Percentiles rank a stretch among this genome's conserved stretches.
phyloP scores from a whole-genome alignment of 2,329 filamentous ascomycete genomes.

The Diaporthe sp. region DNA sequence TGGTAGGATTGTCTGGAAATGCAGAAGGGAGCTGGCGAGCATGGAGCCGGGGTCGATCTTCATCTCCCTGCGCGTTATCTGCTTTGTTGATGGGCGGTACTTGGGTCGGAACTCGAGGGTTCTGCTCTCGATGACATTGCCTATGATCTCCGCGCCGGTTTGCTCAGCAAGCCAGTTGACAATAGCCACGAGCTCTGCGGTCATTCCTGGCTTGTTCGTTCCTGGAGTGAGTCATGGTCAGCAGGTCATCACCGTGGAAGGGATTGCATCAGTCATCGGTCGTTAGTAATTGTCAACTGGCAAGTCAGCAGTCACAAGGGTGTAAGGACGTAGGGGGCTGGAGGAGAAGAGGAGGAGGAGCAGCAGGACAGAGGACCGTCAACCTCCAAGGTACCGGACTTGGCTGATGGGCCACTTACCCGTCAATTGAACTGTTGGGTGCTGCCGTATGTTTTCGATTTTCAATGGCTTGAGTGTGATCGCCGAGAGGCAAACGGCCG shows the following conservation, averaged over 20 bases:
- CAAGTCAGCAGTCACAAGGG: too few species aligned
- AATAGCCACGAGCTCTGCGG: slow-evolving; percentile 70
- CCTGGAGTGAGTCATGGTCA: background rate
- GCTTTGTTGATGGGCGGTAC: slow-evolving; percentile 50
- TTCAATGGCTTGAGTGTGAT: slow-evolving; percentile 67
- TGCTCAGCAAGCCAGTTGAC: slow-evolving; percentile 67
- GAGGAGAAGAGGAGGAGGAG: background rate
- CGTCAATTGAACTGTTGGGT: slow-evolving; percentile 56
- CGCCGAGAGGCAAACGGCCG: slow-evolving; percentile 68
- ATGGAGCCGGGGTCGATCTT: slow-evolving; percentile 63
- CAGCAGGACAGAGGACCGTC: background rate
- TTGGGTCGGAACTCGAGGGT: slow-evolving; percentile 63
- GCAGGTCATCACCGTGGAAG: too few species aligned
- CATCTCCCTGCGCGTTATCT: slow-evolving; percentile 59
- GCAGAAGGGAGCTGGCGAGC: slow-evolving; percentile 69
- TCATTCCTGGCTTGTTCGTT: slow-evolving; percentile 61
- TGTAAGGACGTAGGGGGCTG: background rate
- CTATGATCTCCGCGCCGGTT: slow-evolving; percentile 64
- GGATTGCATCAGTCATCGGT: background rate
- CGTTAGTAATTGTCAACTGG: background rate
- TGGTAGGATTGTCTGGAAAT: slow-evolving; percentile 72
- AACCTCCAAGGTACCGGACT: background rate
- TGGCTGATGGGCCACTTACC: slow-evolving; percentile 21
- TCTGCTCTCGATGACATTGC: slow-evolving; percentile 65
- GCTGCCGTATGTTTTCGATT: slow-evolving; percentile 67